Percentiles rank a stretch among this genome's conserved stretches.
These are phyloP conservation scores for Actinidia chinensis DNA, from an alignment of 179 eudicot species.

Conservation along the genomic window DNA sequence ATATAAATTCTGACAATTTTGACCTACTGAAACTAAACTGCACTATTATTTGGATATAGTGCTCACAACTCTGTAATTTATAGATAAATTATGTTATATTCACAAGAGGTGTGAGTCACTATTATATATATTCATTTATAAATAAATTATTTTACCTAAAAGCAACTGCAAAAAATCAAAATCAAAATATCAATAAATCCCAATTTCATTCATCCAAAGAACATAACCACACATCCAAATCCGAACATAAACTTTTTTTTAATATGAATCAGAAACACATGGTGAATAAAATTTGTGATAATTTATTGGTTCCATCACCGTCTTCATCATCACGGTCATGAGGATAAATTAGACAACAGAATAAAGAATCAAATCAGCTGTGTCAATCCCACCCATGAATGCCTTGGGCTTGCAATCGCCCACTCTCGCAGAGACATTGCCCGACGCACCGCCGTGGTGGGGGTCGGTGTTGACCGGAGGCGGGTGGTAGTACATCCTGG, in stretches of 20 bases:
- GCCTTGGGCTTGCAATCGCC: constrained; percentile 14
- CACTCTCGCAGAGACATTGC: constrained; percentile 7
- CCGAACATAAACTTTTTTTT: neutral
- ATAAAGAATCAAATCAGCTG: constrained; percentile 39
- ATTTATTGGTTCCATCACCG: too few relatives aligned
- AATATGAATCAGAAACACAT: neutral
- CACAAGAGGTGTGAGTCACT: too few relatives aligned
- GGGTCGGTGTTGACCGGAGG: constrained; percentile 27
- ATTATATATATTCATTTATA: too few relatives aligned
- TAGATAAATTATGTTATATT: too few relatives aligned
- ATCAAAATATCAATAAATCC: neutral
- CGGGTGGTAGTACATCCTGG: constrained; percentile 61
- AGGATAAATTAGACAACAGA: constrained; percentile 28
- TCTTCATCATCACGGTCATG: too few relatives aligned
- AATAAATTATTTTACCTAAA: too few relatives aligned
- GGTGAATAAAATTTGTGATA: neutral
- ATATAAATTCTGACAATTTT: too few relatives aligned
- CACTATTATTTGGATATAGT: too few relatives aligned
- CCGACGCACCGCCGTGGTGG: constrained; percentile 11
- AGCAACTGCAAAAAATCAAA: too few relatives aligned
- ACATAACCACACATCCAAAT: neutral
- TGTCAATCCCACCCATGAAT: constrained; percentile 13
- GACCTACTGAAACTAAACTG: too few relatives aligned
- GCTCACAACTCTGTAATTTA: too few relatives aligned
- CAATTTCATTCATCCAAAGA: neutral